Percentiles rank a stretch among this genome's conserved stretches.
Evolutionary conservation across 2,329 filamentous ascomycete genomes (phyloP).

Genomic region (Xylariaceae sp.): DNA sequence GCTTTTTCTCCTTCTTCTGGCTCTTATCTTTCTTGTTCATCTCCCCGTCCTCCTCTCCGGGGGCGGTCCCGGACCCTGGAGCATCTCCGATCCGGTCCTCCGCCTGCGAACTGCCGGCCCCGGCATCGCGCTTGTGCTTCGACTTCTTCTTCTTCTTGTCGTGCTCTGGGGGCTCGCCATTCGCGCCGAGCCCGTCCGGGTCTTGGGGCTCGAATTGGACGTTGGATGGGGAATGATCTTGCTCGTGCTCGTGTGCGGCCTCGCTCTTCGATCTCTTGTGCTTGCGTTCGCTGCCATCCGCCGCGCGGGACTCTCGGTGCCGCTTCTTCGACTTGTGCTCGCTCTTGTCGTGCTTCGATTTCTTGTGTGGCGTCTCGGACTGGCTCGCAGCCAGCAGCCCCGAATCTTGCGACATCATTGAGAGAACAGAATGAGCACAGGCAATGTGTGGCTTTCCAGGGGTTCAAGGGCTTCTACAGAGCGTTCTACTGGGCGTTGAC

Average conservation of each 20-base stretch:
- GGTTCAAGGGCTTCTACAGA: no score
- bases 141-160: conserved; percentile 8
- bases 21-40: conserved; percentile 29
- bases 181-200: no score
- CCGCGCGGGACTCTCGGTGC: conserved; percentile 17
- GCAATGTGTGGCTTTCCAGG: no score
- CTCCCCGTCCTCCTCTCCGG: no score
- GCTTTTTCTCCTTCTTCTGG: conserved; percentile 18
- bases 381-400: no score
- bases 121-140: conserved; percentile 1
- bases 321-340: conserved; percentile 18
- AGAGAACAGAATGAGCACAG: no score
- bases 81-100: conserved; percentile 30
- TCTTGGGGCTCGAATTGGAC: no score
- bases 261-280: conserved; percentile 41
- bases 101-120: not conserved
- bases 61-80: no score
- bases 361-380: conserved; percentile 7
- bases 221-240: not conserved
- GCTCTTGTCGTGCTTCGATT: conserved; percentile 14
- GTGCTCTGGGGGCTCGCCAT: no score
- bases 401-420: no score
- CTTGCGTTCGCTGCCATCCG: conserved; percentile 34
- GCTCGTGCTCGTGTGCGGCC: not conserved
- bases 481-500: no score